Base-by-base conservation (phyloP, 805 yeast species). In the Candida arabinofermentans region DNA sequence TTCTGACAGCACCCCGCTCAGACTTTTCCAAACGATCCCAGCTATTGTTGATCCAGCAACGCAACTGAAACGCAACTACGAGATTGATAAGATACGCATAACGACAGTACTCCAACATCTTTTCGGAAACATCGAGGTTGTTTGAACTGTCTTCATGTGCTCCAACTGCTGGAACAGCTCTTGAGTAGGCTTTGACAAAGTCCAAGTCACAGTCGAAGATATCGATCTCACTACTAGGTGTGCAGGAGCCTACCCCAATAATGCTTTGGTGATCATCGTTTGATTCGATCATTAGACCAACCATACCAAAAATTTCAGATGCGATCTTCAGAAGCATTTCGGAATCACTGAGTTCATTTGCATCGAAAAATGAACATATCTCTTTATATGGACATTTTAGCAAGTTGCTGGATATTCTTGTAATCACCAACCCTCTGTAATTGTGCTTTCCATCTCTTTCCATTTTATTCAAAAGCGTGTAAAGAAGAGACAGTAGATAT, bases 401-500 rank as follows among this genome's bases (percentile, higher is more conserved):
- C 19, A 29, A 16, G 3, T 14, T n/a, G 4, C 8, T 19, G 7
- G 32, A 14, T 29, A 29, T n/a, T 14, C 18, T 22, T 3, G 5
- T 3, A 5, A 33, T n/a, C 12, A 21, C 19, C 4, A n/a, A 19
- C 10, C 12, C 3, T 19, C 16, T 7, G 13, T 13, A 12, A 13
- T 13, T 33, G 18, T 21, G 17, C n/a, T n/a, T 21, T n/a, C 35
- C 26, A 21, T 21, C 4, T 13, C 9, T 18, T 21, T 21, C 24
- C 24, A 33, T 3, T 10, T 21, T 31, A 3, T 26, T 23, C 16
- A 46, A n/a, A 3, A 41, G n/a, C 8, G n/a, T 32, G 35, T 40
- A 44, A 6, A 38, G 41, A 8, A 51, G 32, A 17, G 34, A 16
- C 17, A 55, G 24, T 6, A 54, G 29, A 5, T 30, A n/a, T 12